A percentile compares a stretch with the other conserved stretches of the same genome.
These are phyloP conservation scores for Penicillium sp. DNA, from an alignment of 2,329 filamentous ascomycete genomes.

Conservation along the genomic window DNA sequence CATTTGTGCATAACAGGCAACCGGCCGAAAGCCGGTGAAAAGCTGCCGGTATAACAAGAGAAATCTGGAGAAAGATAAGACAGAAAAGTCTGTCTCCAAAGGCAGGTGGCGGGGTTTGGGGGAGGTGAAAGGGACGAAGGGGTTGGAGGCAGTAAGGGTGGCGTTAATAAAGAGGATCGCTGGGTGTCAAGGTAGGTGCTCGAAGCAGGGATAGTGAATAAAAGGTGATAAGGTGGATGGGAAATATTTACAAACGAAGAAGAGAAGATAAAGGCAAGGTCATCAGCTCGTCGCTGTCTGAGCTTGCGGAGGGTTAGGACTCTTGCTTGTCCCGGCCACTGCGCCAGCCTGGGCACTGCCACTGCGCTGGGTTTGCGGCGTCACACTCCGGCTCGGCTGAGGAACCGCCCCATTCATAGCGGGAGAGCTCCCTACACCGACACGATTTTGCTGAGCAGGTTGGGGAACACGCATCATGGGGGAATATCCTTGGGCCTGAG, in stretches of 20 bases:
- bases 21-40: no score
- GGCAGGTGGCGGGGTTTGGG: no score
- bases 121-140: no score
- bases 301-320: constrained; percentile 35
- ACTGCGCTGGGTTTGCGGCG: constrained; percentile 40
- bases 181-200: no score
- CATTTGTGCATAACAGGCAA: no score
- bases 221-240: constrained; percentile 11
- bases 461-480: constrained; percentile 48
- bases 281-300: constrained; percentile 34
- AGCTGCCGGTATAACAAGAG: no score
- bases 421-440: constrained; percentile 34
- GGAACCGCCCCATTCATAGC: constrained; percentile 38
- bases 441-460: constrained; percentile 36
- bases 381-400: constrained; percentile 38
- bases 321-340: constrained; percentile 33
- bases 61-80: no score
- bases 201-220: no score
- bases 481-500: constrained; percentile 45
- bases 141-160: no score
- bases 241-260: constrained; percentile 4
- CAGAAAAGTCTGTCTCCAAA: no score
- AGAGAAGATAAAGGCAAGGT: background rate
- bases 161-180: no score
- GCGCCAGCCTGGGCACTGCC: constrained; percentile 36